phyloP scores from a whole-genome alignment of 208 protist species.

The Leishmania martiniquensis region DNA sequence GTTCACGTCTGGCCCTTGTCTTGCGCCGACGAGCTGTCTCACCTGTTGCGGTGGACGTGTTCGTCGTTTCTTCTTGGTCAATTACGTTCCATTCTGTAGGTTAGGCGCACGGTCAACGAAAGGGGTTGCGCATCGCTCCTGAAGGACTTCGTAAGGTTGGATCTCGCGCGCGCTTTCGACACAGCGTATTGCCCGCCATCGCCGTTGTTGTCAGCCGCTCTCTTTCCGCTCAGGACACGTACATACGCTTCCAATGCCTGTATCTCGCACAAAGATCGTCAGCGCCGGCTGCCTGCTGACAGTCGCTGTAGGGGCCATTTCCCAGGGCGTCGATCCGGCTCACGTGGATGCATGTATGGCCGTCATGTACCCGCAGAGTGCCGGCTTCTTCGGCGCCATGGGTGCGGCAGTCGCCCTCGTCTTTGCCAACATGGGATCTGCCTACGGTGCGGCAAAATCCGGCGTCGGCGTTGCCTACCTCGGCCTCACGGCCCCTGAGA shows the following conservation, averaged over 20 bases:
- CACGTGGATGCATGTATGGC: slow-evolving; percentile 48
- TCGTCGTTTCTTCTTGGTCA: not conserved
- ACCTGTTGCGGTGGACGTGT: not conserved
- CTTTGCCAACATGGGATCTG: slow-evolving; percentile 97
- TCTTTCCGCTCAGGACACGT: not conserved
- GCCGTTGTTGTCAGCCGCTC: not conserved
- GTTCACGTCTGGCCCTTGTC: not conserved
- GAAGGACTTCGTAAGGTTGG: too few species aligned
- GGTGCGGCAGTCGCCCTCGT: slow-evolving; percentile 78
- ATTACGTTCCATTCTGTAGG: not conserved
- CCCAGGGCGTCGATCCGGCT: slow-evolving; percentile 14
- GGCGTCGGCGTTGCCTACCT: slow-evolving; percentile 97
- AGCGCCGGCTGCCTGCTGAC: slow-evolving; percentile 20
- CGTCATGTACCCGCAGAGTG: slow-evolving; percentile 83
- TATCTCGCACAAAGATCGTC: slow-evolving; percentile 15
- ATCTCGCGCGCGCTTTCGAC: too few species aligned
- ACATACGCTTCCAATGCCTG: slow-evolving; percentile 1
- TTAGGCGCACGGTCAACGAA: not conserved
- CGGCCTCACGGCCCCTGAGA: slow-evolving; percentile 95
- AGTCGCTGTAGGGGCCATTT: slow-evolving; percentile 5
- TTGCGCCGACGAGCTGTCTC: not conserved
- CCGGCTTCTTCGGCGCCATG: slow-evolving; percentile 81
- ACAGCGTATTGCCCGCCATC: too few species aligned
- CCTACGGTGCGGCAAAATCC: slow-evolving; percentile 99
- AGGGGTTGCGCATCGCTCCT: not conserved